Conservation (phyloP, 768 basidiomycete genomes). For the Leccinellum rugosiceps region DNA sequence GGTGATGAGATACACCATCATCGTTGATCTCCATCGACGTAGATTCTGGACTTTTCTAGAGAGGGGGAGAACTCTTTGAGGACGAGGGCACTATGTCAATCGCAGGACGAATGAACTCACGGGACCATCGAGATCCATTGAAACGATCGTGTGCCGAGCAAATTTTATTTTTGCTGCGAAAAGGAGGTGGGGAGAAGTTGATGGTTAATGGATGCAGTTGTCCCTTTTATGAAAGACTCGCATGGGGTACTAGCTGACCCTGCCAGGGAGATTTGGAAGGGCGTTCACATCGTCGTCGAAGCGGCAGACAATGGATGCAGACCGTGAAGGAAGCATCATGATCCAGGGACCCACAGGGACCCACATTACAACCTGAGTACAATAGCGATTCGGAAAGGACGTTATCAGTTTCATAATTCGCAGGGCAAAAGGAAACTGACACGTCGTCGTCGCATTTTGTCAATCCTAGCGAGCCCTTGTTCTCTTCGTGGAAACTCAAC, state of each 20-base stretch:
- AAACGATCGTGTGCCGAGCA: not conserved
- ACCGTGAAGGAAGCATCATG: not conserved
- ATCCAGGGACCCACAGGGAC: conserved; percentile 22
- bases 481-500: not conserved
- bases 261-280: not conserved
- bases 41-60: conserved; percentile 8
- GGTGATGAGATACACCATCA: not conserved
- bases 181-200: not conserved
- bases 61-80: not conserved
- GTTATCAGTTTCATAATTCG: not conserved
- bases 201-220: not conserved
- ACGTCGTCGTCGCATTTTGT: conserved; percentile 5
- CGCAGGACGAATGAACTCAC: conserved; percentile 10
- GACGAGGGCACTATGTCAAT: not conserved
- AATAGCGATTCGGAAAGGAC: conserved; percentile 7
- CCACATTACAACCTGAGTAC: conserved; percentile 18
- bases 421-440: not conserved
- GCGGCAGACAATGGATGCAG: not conserved
- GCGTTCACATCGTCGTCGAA: conserved; percentile 10
- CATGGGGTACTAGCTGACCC: not conserved
- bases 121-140: conserved; percentile 14
- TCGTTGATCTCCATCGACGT: conserved; percentile 14
- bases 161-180: too few species aligned
- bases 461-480: not conserved
- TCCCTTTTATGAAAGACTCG: conserved; percentile 16